These are phyloP conservation scores for Panicum miliaceum DNA, from an alignment of 176 grass and related monocot genomes.

Conservation along the genomic window DNA sequence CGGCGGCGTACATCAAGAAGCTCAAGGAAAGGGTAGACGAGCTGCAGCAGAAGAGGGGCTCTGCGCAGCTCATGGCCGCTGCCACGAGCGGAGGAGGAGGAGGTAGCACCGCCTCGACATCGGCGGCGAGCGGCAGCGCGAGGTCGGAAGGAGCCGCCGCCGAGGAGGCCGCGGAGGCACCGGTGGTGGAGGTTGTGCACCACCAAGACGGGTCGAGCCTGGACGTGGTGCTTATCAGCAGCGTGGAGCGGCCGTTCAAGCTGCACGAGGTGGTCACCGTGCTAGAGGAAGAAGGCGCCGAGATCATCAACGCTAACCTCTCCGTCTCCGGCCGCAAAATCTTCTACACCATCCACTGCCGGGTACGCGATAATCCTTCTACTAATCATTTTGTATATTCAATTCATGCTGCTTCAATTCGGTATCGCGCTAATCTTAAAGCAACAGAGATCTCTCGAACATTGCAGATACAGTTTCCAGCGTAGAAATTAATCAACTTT, in stretches of 20 bases:
- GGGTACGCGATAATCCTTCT: conserved; percentile 25
- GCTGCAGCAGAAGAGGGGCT: conserved; percentile 40
- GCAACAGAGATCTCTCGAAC: not conserved
- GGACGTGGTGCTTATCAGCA: conserved; percentile 58
- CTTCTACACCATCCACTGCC: conserved; percentile 60
- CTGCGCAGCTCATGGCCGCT: not conserved
- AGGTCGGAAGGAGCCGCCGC: not conserved
- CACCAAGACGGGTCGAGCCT: conserved; percentile 39
- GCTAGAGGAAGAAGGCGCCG: conserved; percentile 75
- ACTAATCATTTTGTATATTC: not conserved
- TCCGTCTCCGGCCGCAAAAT: conserved; percentile 31
- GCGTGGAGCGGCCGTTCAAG: conserved; percentile 32
- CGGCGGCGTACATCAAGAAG: conserved; percentile 52
- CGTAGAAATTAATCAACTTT: not conserved
- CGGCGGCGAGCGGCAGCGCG: not conserved
- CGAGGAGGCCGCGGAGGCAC: not conserved
- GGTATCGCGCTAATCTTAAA: not conserved
- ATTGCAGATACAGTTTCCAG: no score
- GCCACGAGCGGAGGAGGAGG: not conserved
- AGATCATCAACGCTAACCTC: conserved; percentile 54
- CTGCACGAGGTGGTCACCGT: conserved; percentile 60
- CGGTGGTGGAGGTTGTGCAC: conserved; percentile 55
- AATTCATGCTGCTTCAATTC: not conserved
- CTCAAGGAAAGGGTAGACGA: conserved; percentile 59
- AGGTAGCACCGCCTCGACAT: not conserved